These are phyloP conservation scores for Boletellus deceptivus DNA, from an alignment of 1,284 basidiomycete genomes.

Conservation along the genomic window DNA sequence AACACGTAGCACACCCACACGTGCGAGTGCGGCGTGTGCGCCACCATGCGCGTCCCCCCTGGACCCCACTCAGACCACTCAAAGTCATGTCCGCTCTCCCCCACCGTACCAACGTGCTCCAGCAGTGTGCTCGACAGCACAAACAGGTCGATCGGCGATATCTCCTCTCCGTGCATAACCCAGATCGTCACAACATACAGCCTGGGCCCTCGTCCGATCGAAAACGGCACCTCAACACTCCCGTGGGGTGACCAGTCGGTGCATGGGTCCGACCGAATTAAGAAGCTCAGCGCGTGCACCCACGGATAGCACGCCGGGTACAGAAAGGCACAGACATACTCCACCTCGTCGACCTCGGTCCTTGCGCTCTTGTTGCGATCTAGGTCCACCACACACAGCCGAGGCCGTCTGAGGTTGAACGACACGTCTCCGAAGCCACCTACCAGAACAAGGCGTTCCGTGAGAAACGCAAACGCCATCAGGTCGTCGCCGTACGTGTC, in stretches of 20 bases:
- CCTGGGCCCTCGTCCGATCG: slow-evolving; percentile 42
- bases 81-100: slow-evolving; percentile 27
- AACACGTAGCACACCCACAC: slow-evolving; percentile 61
- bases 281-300: slow-evolving; percentile 34
- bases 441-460: slow-evolving; percentile 41
- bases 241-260: slow-evolving; percentile 42
- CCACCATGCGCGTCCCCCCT: slow-evolving; percentile 42
- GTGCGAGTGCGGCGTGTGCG: slow-evolving; percentile 34
- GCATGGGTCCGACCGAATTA: slow-evolving; percentile 57
- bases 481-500: slow-evolving; percentile 37
- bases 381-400: slow-evolving; percentile 36
- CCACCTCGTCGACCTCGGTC: slow-evolving; percentile 28
- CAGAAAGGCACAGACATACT: slow-evolving; percentile 40
- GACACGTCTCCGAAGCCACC: slow-evolving; percentile 19
- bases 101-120: slow-evolving; percentile 29
- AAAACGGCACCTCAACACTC: slow-evolving; percentile 45
- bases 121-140: slow-evolving; percentile 48
- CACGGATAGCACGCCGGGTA: slow-evolving; percentile 37
- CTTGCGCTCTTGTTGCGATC: slow-evolving; percentile 21
- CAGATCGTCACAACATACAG: slow-evolving; percentile 49
- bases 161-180: slow-evolving; percentile 28
- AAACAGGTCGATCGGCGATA: slow-evolving; percentile 43
- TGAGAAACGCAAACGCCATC: slow-evolving; percentile 47
- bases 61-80: slow-evolving; percentile 57
- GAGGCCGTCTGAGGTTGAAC: slow-evolving; percentile 11